Percentiles rank a stretch among this genome's conserved stretches.
These are phyloP conservation scores for Psidium friedrichsthalianum DNA, from an alignment of 345 rosid species.

Conservation along the genomic window DNA sequence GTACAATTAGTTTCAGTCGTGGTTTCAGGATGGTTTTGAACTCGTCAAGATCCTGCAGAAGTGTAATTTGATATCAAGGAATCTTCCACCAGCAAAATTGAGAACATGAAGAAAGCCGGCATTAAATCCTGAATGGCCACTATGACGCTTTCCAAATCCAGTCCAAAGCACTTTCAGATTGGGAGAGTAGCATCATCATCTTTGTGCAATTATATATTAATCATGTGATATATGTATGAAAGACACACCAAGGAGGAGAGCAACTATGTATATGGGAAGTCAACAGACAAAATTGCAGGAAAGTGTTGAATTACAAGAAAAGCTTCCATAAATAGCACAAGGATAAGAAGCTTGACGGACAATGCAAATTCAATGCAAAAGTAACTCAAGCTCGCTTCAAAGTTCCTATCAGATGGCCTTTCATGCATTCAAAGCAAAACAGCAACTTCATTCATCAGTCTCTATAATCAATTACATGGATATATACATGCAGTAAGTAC, in stretches of 20 bases:
- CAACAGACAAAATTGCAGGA: background rate
- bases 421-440: background rate
- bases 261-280: background rate
- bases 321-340: background rate
- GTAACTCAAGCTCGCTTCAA: background rate
- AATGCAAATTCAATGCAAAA: background rate
- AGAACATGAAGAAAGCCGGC: background rate
- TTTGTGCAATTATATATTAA: background rate
- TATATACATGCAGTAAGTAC: background rate
- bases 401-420: background rate
- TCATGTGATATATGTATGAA: background rate
- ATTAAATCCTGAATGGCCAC: background rate
- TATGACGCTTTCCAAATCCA: background rate
- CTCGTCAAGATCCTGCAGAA: constrained; percentile 88
- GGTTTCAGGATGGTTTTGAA: constrained; percentile 92
- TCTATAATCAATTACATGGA: background rate
- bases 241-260: background rate
- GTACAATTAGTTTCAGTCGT: constrained; percentile 76
- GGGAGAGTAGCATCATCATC: background rate
- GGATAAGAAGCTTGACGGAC: background rate
- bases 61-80: background rate
- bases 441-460: background rate
- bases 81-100: background rate
- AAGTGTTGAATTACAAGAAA: background rate
- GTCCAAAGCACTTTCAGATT: background rate